A percentile compares a stretch with the other conserved stretches of the same genome.
These are phyloP conservation scores for Podosphaera xanthii DNA, from an alignment of 2,329 filamentous ascomycete species.

Conservation along the genomic window DNA sequence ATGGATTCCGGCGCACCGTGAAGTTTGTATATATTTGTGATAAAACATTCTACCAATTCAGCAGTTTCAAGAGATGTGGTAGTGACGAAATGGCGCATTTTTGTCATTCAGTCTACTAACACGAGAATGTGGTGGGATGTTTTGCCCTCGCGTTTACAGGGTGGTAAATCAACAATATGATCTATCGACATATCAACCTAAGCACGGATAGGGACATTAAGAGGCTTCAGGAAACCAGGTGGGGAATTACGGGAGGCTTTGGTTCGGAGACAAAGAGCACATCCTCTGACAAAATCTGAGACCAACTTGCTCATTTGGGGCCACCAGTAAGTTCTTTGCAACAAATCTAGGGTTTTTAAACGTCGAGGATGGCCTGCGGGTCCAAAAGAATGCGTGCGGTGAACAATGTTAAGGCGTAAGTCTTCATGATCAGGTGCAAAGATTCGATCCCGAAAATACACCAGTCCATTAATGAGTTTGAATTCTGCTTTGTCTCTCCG, in stretches of 20 bases:
- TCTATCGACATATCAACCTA: no score
- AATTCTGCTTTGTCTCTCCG: no score
- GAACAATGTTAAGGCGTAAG: not conserved
- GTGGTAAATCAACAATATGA: not conserved
- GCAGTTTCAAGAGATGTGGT: no score
- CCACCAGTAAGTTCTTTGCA: not conserved
- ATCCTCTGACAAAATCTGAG: not conserved
- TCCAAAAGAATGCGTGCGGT: not conserved
- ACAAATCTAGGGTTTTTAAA: not conserved
- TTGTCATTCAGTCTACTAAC: not conserved
- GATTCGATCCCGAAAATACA: no score
- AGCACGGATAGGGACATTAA: no score
- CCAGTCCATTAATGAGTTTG: no score
- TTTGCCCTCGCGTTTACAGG: not conserved
- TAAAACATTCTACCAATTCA: no score
- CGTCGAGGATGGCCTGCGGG: not conserved
- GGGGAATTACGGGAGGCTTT: no score
- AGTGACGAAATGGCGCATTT: not conserved
- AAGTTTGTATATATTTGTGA: not conserved
- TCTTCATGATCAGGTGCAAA: no score
- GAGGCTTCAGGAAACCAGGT: no score
- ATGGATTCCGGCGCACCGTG: constrained; percentile 2
- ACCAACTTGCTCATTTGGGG: not conserved
- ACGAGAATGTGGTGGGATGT: not conserved
- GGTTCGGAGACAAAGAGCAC: no score